phyloP scores from a whole-genome alignment of 2,329 filamentous ascomycete species.

The Ilyonectria mors-panacis region DNA sequence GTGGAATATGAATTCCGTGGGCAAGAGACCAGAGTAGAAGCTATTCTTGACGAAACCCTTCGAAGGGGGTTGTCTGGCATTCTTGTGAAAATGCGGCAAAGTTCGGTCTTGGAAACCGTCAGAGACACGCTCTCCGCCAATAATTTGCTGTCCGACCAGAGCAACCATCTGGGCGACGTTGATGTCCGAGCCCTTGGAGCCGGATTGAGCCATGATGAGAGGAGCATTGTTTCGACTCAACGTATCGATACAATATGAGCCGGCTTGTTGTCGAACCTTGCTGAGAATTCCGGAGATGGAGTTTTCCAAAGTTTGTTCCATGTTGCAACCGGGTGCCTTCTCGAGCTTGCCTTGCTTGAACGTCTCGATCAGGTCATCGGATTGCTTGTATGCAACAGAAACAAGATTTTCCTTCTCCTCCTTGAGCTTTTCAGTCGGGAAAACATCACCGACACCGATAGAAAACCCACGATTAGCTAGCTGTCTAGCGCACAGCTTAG shows the following conservation, averaged over 20 bases:
- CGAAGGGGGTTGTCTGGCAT: conserved; percentile 89
- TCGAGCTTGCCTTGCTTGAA: conserved; percentile 87
- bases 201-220: conserved; percentile 96
- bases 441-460: conserved; percentile 95
- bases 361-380: conserved; percentile 84
- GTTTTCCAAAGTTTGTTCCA: conserved; percentile 93
- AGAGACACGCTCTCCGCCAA: conserved; percentile 90
- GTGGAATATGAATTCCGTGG: conserved; percentile 97
- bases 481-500: conserved; percentile 90
- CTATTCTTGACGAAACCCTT: conserved; percentile 98
- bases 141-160: conserved; percentile 97
- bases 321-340: conserved; percentile 89
- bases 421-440: conserved; percentile 80
- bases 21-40: conserved; percentile 93
- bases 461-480: conserved; percentile 95
- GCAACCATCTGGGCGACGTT: conserved; percentile 99
- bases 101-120: conserved; percentile 98
- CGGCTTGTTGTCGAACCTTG: conserved; percentile 91
- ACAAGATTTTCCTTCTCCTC: conserved; percentile 83
- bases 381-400: conserved; percentile 82
- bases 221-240: conserved; percentile 94
- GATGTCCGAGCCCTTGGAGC: conserved; percentile 96
- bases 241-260: conserved; percentile 90
- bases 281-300: conserved; percentile 91
- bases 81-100: conserved; percentile 95